These are phyloP conservation scores for Collybiopsis luxurians DNA, from an alignment of 768 basidiomycete species.

Conservation along the genomic window DNA sequence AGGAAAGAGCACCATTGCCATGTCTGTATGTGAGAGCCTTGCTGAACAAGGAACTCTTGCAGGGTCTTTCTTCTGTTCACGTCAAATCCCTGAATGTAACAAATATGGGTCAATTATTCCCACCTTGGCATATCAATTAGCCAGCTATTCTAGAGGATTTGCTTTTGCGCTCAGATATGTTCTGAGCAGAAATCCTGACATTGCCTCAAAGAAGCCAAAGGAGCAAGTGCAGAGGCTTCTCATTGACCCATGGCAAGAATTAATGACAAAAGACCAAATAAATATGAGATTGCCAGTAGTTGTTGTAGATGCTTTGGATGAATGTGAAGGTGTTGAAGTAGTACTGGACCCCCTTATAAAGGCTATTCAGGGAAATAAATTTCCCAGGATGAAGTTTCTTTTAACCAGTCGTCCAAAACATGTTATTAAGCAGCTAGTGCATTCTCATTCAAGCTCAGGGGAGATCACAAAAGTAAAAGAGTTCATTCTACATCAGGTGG, in stretches of 20 bases:
- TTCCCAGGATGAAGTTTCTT: background rate
- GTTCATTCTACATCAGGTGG: background rate
- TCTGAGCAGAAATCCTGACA: background rate
- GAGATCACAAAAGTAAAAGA: background rate
- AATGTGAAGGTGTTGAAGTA: background rate
- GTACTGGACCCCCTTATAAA: background rate
- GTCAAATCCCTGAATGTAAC: background rate
- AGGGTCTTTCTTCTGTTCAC: constrained; percentile 7
- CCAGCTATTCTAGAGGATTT: background rate
- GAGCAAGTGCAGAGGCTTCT: background rate
- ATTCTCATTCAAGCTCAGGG: background rate
- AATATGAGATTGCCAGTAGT: background rate
- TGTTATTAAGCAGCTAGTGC: background rate
- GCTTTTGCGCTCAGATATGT: background rate
- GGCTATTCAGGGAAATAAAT: background rate
- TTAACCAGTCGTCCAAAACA: constrained; percentile 1
- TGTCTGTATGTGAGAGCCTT: background rate
- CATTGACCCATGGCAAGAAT: background rate
- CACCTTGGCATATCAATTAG: constrained; percentile 4
- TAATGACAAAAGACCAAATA: background rate
- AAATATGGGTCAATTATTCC: background rate
- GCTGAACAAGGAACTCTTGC: background rate
- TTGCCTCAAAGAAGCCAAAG: background rate
- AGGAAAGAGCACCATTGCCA: constrained; percentile 3
- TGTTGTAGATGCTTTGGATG: constrained; percentile 7